Conservation (phyloP, 495 filamentous ascomycete genomes). For the Penicillium cinerascens region DNA sequence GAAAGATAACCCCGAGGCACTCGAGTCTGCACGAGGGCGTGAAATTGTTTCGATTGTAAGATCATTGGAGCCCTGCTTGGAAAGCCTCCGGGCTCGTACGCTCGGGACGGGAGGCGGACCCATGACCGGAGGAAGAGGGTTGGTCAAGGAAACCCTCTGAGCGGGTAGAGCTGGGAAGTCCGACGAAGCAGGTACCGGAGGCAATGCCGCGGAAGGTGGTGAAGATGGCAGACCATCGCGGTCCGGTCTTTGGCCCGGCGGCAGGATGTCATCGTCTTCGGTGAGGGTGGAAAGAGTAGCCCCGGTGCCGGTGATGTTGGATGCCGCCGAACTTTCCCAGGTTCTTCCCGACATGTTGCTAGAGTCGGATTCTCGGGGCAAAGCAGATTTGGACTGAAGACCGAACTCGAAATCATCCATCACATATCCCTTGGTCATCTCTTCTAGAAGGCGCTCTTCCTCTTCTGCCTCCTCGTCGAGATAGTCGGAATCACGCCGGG, state of each 20-base stretch:
- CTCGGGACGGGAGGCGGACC: constrained; percentile 46
- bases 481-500: constrained; percentile 41
- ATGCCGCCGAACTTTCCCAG: constrained; percentile 82
- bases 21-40: constrained; percentile 39
- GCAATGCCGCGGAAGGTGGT: constrained; percentile 26
- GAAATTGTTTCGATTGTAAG: constrained; percentile 84
- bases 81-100: constrained; percentile 77
- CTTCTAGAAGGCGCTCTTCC: constrained; percentile 86
- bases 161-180: constrained; percentile 22
- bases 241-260: constrained; percentile 28
- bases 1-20: constrained; percentile 37
- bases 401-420: constrained; percentile 87
- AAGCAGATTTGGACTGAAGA: constrained; percentile 63
- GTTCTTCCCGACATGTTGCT: constrained; percentile 80
- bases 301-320: constrained; percentile 70
- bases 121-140: constrained; percentile 31
- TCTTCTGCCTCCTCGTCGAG: constrained; percentile 80
- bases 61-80: constrained; percentile 71
- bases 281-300: constrained; percentile 73
- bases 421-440: constrained; percentile 83
- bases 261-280: constrained; percentile 52
- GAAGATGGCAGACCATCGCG: constrained; percentile 27
- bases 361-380: constrained; percentile 86
- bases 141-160: constrained; percentile 22
- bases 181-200: constrained; percentile 25